Evolutionary conservation across 371 early-diverging fungal genomes (phyloP), one percentile per base, ranked within the genome.

Genomic region (Mycotypha africana): DNA sequence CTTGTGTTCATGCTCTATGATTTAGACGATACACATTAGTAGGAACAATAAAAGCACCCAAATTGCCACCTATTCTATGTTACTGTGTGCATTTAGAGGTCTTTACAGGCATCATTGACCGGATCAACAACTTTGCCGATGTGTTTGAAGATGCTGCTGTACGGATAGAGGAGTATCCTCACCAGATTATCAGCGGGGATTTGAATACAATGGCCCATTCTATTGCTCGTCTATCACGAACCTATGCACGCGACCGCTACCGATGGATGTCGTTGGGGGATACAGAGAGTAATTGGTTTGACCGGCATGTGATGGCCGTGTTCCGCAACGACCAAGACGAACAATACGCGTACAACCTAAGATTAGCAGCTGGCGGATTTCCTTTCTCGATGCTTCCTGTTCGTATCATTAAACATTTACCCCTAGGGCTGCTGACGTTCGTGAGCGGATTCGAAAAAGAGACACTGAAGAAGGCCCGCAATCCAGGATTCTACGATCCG

Each of bases 171-270:
- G 47, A 42, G 37, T 62, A 57, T 20, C 85, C 85, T 2, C 77
- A 84, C 47, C 88, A 90, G 55, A 47, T 88, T 14, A 67, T 91
- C 7, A 77, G 81, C 45, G 91, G 90, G 14, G 91, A 91, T 49
- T 53, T 91, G 17, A 90, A 91, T 57, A 91, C 91, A 0, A 81
- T 90, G 71, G 88, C 81, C 1, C 91, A 89, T 47, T 85, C 86
- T 1, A 77, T 89, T 34, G 89, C 85, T 0, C 68, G 91, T 4
- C 56, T 91, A 1, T 84, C 86, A 23, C 75, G 81, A 1, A 66
- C 62, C 30, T 86, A 79, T 50, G 81, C 84, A 5, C 60, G 62
- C 2, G 91, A 89, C 52, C 67, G 74, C 47, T 86, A 83, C 55
- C 63, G 91, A 15, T 67, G 67, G 39, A 65, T 76, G 20, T 77